A percentile compares a stretch with the other conserved stretches of the same genome.
These are phyloP conservation scores for Salix viminalis DNA, from an alignment of 345 rosid genomes.

Conservation along the genomic window DNA sequence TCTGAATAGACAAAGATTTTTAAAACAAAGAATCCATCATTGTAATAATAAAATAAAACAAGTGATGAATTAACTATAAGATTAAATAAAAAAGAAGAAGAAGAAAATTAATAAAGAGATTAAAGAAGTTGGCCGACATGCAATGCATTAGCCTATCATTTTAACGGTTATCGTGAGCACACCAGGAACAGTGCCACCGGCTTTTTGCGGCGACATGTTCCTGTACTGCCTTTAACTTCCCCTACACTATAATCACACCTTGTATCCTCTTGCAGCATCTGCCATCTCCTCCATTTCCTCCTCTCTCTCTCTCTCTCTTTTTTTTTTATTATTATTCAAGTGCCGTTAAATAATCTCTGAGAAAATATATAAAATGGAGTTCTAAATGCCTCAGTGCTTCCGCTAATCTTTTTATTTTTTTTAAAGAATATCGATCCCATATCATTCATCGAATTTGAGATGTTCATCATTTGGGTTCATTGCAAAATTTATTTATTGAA, in stretches of 20 bases:
- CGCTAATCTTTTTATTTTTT: no score
- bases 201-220: constrained; percentile 24
- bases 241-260: constrained; percentile 7
- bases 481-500: neutral
- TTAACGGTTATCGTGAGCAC: constrained; percentile 24
- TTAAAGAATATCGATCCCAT: no score
- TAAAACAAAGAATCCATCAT: neutral
- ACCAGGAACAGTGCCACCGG: constrained; percentile 12
- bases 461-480: neutral
- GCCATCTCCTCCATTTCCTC: neutral
- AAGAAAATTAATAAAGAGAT: neutral
- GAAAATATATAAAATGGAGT: no score
- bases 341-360: neutral
- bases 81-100: no score
- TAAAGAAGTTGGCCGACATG: constrained; percentile 19
- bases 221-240: neutral
- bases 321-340: neutral
- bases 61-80: neutral
- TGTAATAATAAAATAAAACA: neutral
- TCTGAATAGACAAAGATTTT: no score
- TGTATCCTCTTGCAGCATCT: neutral
- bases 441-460: no score
- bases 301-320: no score
- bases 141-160: constrained; percentile 19
- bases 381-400: no score